These are phyloP conservation scores for Ascosphaera apis DNA, from an alignment of 2,329 filamentous ascomycete species.

Conservation along the genomic window DNA sequence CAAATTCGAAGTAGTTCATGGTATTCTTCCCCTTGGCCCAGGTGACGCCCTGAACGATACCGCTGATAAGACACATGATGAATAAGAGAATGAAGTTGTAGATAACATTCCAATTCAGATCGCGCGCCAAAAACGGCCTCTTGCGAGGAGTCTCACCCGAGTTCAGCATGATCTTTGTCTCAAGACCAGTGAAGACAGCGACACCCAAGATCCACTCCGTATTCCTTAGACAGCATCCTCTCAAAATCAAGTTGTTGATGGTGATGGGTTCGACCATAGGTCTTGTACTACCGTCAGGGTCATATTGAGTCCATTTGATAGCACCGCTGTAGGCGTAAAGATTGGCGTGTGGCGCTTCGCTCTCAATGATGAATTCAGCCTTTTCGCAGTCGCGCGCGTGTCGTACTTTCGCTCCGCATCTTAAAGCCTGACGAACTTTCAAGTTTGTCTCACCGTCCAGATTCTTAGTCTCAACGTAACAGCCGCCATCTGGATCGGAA, in stretches of 20 bases:
- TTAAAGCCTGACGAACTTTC: conserved; percentile 78
- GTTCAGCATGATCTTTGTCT: conserved; percentile 99
- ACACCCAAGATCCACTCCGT: conserved; percentile 90
- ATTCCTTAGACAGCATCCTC: conserved; percentile 82
- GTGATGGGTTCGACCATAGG: conserved; percentile 81
- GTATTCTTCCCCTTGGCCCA: conserved; percentile 60
- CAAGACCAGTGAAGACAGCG: conserved; percentile 80
- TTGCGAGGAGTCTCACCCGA: conserved; percentile 89
- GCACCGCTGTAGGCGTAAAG: conserved; percentile 88
- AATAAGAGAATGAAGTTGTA: conserved; percentile 88
- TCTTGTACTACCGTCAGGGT: conserved; percentile 38
- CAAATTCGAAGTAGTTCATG: conserved; percentile 61
- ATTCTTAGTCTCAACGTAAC: conserved; percentile 96
- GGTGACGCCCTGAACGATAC: conserved; percentile 59
- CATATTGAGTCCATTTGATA: conserved; percentile 60
- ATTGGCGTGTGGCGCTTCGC: conserved; percentile 77
- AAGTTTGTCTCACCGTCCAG: conserved; percentile 94
- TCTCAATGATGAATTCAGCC: conserved; percentile 69
- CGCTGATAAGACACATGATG: conserved; percentile 68
- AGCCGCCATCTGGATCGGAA: conserved; percentile 79
- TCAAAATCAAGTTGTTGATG: conserved; percentile 85
- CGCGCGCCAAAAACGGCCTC: conserved; percentile 69
- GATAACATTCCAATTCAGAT: conserved; percentile 91
- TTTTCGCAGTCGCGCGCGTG: conserved; percentile 85
- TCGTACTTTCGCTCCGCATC: conserved; percentile 58